phyloP scores from a whole-genome alignment of 495 filamentous ascomycete genomes.

The Penicillium daleae region DNA sequence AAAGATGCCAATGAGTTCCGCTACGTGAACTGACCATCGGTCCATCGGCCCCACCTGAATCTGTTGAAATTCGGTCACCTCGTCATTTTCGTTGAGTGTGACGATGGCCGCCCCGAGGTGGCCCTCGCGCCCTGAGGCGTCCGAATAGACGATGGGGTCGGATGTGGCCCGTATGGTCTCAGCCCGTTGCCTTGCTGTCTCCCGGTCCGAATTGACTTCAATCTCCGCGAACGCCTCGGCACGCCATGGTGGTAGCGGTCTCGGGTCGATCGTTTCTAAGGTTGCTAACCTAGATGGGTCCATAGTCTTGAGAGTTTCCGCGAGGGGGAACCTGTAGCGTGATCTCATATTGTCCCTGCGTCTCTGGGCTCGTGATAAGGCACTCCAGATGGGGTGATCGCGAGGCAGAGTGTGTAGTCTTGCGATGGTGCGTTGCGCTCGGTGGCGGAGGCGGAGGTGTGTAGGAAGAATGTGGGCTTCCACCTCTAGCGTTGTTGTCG shows the following conservation, averaged over 20 bases:
- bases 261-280: conserved; percentile 29
- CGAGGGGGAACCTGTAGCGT: conserved; percentile 19
- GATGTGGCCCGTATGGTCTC: conserved; percentile 1
- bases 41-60: conserved; percentile 28
- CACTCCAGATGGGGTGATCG: conserved; percentile 16
- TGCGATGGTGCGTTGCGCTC: conserved; percentile 3
- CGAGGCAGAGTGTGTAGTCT: conserved; percentile 18
- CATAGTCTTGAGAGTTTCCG: conserved; percentile 20
- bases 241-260: conserved; percentile 26
- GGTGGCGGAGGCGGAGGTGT: neutral
- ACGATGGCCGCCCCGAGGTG: conserved; percentile 20
- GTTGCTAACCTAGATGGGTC: conserved; percentile 10
- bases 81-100: conserved; percentile 12
- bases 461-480: neutral
- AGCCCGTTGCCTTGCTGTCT: conserved; percentile 23
- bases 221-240: conserved; percentile 26
- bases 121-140: conserved; percentile 23
- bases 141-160: conserved; percentile 25
- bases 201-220: conserved; percentile 23
- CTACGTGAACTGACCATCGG: conserved; percentile 29
- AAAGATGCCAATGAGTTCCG: conserved; percentile 28
- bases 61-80: conserved; percentile 20
- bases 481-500: neutral
- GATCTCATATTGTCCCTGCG: conserved; percentile 14
- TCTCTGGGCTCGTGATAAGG: conserved; percentile 14